Evolutionary conservation across 805 yeast species (phyloP), one percentile per base, ranked within the genome.

Genomic region (Kodamaea restingae): DNA sequence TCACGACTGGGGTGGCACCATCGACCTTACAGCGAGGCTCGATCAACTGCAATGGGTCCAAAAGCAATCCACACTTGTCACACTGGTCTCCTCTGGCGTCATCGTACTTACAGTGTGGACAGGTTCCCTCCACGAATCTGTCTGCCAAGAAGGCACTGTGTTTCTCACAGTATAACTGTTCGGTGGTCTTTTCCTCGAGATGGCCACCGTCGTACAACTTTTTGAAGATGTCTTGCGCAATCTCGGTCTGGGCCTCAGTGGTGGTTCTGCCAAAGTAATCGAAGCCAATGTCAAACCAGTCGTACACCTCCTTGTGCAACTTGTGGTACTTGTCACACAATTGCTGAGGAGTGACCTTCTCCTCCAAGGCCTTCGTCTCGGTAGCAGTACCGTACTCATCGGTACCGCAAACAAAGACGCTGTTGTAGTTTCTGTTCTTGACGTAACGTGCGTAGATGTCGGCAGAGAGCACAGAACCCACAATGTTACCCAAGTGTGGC

Each of bases 41-140:
- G 49, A 91, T 81, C 60, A 93, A 76, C 65, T 93, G 98, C 55
- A 88, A 84, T 36, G 98, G 96, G 60, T 91, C 85, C 52, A 93
- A 73, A 48, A 93, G 72, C 44, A 69, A 66, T 49, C 98, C 99
- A 73, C 99, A 93, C 55, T 82, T 82, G 64, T 93, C 99, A 76
- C 99, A 93, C 71, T 93, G 99, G 64, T 93, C 99, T 52, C 99
- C 99, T 64, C 98, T 81, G 22, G 99, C 99, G 61, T 93, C 98
- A 46, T 85, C 95, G 60, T 88, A 93, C 32, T 72, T 76, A 71
- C 99, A 93, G 63, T 83, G 83, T 42, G 98, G 98, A 70, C 99
- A 93, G 36, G 81, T 86, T 51, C 99, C 99, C 67, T 93, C 98
- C 25, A 93, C 98, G 54, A 78, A 93, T 61, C 99, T 75, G 61